phyloP scores from a whole-genome alignment of 2,329 filamentous ascomycete genomes.

The Diaporthe helianthi region DNA sequence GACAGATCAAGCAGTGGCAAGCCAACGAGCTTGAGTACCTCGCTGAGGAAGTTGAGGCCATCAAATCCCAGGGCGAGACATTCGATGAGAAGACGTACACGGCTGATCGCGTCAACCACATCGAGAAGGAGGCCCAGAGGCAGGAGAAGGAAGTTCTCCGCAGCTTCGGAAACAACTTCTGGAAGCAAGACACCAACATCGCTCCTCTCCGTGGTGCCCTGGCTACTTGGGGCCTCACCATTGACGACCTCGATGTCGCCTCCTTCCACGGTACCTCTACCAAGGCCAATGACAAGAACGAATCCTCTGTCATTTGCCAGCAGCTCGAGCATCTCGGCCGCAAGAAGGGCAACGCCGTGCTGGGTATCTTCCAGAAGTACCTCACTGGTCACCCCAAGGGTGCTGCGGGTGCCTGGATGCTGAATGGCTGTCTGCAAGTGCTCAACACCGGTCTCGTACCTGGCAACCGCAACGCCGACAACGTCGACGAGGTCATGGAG shows the following conservation, averaged over 20 bases:
- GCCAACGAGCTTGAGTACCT: slow-evolving; percentile 93
- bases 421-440: slow-evolving; percentile 97
- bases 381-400: slow-evolving; percentile 99
- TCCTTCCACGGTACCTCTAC: slow-evolving; percentile 99
- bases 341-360: slow-evolving; percentile 92
- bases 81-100: slow-evolving; percentile 88
- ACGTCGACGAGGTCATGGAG: slow-evolving; percentile 95
- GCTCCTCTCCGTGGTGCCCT: slow-evolving; percentile 94
- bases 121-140: slow-evolving; percentile 84
- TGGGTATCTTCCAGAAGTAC: slow-evolving; percentile 99
- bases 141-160: slow-evolving; percentile 93
- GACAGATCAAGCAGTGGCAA: slow-evolving; percentile 95
- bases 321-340: slow-evolving; percentile 95
- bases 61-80: slow-evolving; percentile 77
- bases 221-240: slow-evolving; percentile 96
- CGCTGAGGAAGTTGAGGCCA: slow-evolving; percentile 88
- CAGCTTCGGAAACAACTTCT: slow-evolving; percentile 98
- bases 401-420: slow-evolving; percentile 99
- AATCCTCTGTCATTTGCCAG: slow-evolving; percentile 95
- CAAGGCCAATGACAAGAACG: slow-evolving; percentile 99
- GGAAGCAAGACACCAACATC: slow-evolving; percentile 93
- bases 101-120: slow-evolving; percentile 82
- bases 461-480: slow-evolving; percentile 97
- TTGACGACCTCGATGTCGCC: slow-evolving; percentile 92
- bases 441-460: slow-evolving; percentile 93